Evolutionary conservation across 106 monocot species (phyloP).

Genomic region (Allium cepa): DNA sequence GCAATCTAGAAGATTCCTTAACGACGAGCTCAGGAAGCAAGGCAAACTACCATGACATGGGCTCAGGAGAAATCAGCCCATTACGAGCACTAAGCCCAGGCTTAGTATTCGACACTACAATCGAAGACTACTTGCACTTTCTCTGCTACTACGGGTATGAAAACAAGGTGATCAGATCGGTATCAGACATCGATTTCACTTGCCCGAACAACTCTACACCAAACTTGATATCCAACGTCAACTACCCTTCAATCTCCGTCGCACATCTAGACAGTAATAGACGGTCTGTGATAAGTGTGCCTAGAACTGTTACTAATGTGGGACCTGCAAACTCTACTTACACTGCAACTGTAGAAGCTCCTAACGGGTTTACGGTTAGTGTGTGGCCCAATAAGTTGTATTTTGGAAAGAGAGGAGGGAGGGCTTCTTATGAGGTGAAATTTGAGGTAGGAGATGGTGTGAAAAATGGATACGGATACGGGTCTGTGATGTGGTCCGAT

Average conservation of each 20-base stretch:
- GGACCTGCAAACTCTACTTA: constrained; percentile 64
- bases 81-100: constrained; percentile 76
- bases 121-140: constrained; percentile 58
- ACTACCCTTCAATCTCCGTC: constrained; percentile 85
- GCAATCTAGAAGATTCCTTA: constrained; percentile 42
- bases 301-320: constrained; percentile 61
- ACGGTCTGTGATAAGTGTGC: constrained; percentile 16
- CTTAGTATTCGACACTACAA: constrained; percentile 72
- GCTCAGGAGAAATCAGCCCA: constrained; percentile 86
- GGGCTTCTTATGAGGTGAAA: constrained; percentile 53
- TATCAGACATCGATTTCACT: constrained; percentile 52
- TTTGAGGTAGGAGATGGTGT: constrained; percentile 31
- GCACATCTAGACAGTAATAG: constrained; percentile 21
- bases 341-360: constrained; percentile 35
- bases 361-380: constrained; percentile 40
- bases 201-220: constrained; percentile 41
- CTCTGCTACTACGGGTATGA: constrained; percentile 93
- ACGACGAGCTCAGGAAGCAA: constrained; percentile 39
- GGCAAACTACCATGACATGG: constrained; percentile 75
- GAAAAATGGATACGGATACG: constrained; percentile 58
- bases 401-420: constrained; percentile 35
- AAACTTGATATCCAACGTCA: constrained; percentile 63
- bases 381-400: constrained; percentile 50
- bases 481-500: constrained; percentile 72
- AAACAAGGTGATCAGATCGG: constrained; percentile 32